Conservation (phyloP, 768 basidiomycete species). For the Trametes elegans region DNA sequence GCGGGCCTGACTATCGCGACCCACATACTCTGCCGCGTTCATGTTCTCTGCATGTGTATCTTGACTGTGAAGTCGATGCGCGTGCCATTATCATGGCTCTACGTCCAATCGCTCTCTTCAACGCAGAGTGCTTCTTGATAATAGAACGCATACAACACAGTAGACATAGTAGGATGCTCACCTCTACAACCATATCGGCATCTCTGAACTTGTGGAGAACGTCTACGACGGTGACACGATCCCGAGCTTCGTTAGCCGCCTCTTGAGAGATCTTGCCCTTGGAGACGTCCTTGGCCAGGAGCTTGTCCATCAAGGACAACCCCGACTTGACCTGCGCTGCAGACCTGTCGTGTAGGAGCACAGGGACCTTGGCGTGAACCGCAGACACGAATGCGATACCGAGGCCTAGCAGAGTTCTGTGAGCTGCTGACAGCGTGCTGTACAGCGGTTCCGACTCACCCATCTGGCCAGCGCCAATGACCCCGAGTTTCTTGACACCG, state of each 20-base stretch:
- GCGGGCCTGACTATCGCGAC: too few relatives aligned
- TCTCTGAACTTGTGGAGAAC: constrained; percentile 61
- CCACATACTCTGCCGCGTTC: too few relatives aligned
- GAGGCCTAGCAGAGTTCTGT: constrained; percentile 47
- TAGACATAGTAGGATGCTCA: constrained; percentile 30
- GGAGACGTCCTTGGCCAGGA: constrained; percentile 84
- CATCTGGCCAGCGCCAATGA: constrained; percentile 86
- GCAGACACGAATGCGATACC: constrained; percentile 90
- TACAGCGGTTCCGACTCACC: constrained; percentile 24
- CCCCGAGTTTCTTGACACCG: constrained; percentile 71
- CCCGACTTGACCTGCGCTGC: constrained; percentile 71
- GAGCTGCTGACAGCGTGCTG: background rate
- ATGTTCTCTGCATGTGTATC: too few relatives aligned
- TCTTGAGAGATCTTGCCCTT: constrained; percentile 73
- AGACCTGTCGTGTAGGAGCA: constrained; percentile 82
- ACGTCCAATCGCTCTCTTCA: too few relatives aligned
- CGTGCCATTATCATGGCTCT: too few relatives aligned
- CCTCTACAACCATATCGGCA: constrained; percentile 91
- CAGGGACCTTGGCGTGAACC: constrained; percentile 80
- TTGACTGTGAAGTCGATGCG: too few relatives aligned
- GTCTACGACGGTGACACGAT: constrained; percentile 61
- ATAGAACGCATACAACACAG: background rate
- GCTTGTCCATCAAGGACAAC: constrained; percentile 70
- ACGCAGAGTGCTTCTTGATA: background rate
- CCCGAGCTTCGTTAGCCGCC: constrained; percentile 72